Conservation (phyloP, 257 asterid genomes). For the Ophiorrhiza pumila region DNA sequence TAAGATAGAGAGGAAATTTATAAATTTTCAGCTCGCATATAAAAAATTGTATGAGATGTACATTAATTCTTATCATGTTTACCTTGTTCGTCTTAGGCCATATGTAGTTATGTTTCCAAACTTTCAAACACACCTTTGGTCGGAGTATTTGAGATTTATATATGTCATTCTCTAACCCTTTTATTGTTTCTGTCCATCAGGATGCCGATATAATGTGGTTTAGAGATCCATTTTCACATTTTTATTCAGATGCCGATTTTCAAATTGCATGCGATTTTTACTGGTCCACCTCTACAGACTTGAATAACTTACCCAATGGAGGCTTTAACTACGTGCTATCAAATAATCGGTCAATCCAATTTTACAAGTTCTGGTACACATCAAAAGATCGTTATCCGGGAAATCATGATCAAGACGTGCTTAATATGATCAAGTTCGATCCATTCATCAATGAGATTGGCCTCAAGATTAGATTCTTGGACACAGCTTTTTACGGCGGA, state of each 20-base stretch:
- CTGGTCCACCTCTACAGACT: constrained; percentile 23
- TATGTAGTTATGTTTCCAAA: no score
- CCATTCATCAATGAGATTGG: no score
- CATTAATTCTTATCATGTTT: no score
- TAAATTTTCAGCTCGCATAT: no score
- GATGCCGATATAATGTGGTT: constrained; percentile 61
- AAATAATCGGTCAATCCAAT: constrained; percentile 34
- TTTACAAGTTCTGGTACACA: constrained; percentile 50
- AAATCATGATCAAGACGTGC: constrained; percentile 50
- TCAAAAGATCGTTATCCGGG: constrained; percentile 29
- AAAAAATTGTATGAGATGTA: no score
- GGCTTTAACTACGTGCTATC: constrained; percentile 50
- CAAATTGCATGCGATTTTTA: constrained; percentile 48
- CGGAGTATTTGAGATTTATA: no score
- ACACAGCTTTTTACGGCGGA: no score
- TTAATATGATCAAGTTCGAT: constrained; percentile 40
- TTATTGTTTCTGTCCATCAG: constrained; percentile 20
- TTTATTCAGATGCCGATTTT: constrained; percentile 39
- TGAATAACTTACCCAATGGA: constrained; percentile 40
- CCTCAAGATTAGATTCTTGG: no score
- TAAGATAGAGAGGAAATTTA: no score
- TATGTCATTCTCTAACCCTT: no score
- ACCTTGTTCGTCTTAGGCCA: no score
- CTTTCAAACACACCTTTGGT: no score
- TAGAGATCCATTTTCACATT: constrained; percentile 41